Conservation (phyloP, 163 green algal genomes). For the Chlorella variabilis region DNA sequence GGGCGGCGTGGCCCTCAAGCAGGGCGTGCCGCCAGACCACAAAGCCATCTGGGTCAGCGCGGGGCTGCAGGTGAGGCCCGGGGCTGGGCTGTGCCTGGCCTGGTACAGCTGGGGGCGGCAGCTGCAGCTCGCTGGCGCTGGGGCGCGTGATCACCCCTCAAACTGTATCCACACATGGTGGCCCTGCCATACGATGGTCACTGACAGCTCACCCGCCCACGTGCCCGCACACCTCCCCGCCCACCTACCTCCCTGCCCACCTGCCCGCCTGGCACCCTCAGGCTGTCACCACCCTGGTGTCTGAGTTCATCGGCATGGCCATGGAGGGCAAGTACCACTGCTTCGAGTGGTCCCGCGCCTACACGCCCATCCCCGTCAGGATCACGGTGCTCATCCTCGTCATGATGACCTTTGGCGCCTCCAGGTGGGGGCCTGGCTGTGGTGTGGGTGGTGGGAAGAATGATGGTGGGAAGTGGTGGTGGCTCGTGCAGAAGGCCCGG, state of each 20-base stretch:
- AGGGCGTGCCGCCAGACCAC: constrained; percentile 34
- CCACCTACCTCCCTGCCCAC: too few relatives aligned
- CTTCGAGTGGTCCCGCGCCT: constrained; percentile 49
- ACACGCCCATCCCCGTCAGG: background rate
- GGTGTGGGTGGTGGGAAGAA: background rate
- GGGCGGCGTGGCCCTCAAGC: constrained; percentile 29
- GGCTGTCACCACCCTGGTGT: constrained; percentile 40
- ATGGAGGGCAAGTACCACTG: constrained; percentile 53
- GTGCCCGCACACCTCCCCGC: too few relatives aligned
- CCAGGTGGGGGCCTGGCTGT: background rate
- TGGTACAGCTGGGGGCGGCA: too few relatives aligned
- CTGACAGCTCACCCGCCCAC: background rate
- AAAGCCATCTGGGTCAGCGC: constrained; percentile 56
- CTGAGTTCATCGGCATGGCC: constrained; percentile 47
- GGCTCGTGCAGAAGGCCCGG: too few relatives aligned
- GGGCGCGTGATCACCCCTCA: too few relatives aligned
- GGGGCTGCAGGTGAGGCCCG: background rate
- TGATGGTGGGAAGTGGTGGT: too few relatives aligned
- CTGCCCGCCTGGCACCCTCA: too few relatives aligned
- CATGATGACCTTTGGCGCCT: constrained; percentile 40
- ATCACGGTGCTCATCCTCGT: constrained; percentile 30
- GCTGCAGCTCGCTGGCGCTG: too few relatives aligned
- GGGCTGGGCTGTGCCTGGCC: background rate
- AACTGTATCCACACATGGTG: too few relatives aligned
- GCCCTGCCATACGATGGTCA: background rate